Evolutionary conservation across 352 stramenopile species (phyloP), one percentile per base, ranked within the genome.

Genomic region (Phytopythium ostracodes): DNA sequence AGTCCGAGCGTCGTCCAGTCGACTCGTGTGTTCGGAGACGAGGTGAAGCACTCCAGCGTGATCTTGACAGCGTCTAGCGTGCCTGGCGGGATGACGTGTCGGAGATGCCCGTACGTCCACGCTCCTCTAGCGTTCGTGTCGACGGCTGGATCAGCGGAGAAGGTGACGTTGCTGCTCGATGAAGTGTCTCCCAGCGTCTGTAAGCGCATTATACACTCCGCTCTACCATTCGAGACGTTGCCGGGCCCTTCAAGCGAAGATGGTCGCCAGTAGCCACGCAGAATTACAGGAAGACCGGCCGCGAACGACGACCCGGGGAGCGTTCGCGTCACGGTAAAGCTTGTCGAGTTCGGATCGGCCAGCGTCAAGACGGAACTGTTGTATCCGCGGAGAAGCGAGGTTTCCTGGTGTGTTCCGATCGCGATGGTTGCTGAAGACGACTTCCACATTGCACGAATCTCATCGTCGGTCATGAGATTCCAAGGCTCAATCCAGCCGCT

Each of bases 1-100:
- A 90, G 44, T 0, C 81, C 77, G 2, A 88, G 70, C 18, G 60
- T 66, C 38, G 81, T 72, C 77, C 78, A 88, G 52, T 90, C 72
- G 55, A 86, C 67, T 6, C 56, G 33, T 3, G 64, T 40, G 15
- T 66, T 56, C 1, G 60, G 40, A 12, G 61, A 59, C 2, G 77
- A 83, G 6, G 72, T 79, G 31, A 72, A 84, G 66, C 81, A 90
- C 33, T 71, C 60, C 22, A 90, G 56, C 0, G 31, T 44, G 24
- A 87, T 43, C 36, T 62, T 56, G 9, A 87, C 56, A 0, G 46
- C 65, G 6, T 70, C 66, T 22, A 90, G n/a, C 35, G 87, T 68
- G 54, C 66, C 53, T 4, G n/a, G 78, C 0, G 68, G 67, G 18
- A 88, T 72, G 38, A 63, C 44, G 22, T 40, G 69, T 35, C 71